Conservation (phyloP, 2,329 filamentous ascomycete genomes). For the Aspergillus glaucus region DNA sequence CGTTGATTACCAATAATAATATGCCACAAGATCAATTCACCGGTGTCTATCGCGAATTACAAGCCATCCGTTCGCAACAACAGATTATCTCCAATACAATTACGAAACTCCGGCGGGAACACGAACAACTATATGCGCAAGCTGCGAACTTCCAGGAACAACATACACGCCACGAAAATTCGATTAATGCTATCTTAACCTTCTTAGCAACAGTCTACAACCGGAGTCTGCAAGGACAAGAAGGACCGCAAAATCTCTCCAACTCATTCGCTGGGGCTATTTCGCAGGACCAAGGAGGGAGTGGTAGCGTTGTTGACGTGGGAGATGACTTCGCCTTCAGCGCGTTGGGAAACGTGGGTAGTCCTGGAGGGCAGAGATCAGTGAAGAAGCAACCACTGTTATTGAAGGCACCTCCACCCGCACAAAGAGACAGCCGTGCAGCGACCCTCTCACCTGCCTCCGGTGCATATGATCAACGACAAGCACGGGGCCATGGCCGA, state of each 20-base stretch:
- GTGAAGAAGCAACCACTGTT: conserved; percentile 43
- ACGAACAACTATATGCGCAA: conserved; percentile 81
- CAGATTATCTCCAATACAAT: conserved; percentile 79
- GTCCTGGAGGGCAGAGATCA: conserved; percentile 32
- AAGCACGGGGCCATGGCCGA: conserved; percentile 20
- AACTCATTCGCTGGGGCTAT: conserved; percentile 78
- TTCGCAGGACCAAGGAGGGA: conserved; percentile 46
- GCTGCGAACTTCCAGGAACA: conserved; percentile 83
- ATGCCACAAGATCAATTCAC: conserved; percentile 67
- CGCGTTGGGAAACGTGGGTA: conserved; percentile 30
- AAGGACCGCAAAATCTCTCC: conserved; percentile 66
- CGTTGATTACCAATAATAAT: conserved; percentile 35
- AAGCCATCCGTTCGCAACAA: conserved; percentile 78
- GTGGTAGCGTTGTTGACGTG: conserved; percentile 56
- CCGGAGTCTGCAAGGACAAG: conserved; percentile 80
- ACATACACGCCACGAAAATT: conserved; percentile 95
- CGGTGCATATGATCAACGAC: conserved; percentile 26
- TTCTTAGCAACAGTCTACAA: conserved; percentile 97
- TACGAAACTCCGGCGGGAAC: conserved; percentile 71
- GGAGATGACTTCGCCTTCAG: conserved; percentile 45
- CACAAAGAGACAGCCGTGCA: conserved; percentile 20
- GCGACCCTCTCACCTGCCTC: conserved; percentile 31
- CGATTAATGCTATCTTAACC: conserved; percentile 96
- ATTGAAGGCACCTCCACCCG: conserved; percentile 38
- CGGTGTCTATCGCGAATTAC: conserved; percentile 70